Evolutionary conservation across 2,329 filamentous ascomycete species (phyloP).

Genomic region (Hypoxylon sp.): DNA sequence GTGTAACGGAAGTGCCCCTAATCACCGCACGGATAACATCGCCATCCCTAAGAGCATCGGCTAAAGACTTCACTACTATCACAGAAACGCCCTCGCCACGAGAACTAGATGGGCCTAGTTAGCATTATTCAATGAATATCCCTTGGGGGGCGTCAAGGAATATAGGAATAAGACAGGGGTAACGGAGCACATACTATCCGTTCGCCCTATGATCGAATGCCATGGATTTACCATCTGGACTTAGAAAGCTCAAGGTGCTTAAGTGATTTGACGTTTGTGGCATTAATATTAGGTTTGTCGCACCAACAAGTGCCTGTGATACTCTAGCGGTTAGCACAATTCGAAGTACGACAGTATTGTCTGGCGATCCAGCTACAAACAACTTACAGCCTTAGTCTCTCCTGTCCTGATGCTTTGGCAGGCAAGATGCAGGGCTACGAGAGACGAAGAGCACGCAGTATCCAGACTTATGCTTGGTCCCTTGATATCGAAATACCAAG

Average conservation of each 20-base stretch:
- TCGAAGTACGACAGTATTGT: background rate
- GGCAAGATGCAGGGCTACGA: slow-evolving; percentile 57
- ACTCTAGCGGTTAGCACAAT: background rate
- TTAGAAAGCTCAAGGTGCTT: slow-evolving; percentile 49
- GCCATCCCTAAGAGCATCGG: slow-evolving; percentile 60
- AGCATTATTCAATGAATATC: slow-evolving; percentile 42
- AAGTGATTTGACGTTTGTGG: slow-evolving; percentile 51
- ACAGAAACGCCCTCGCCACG: slow-evolving; percentile 64
- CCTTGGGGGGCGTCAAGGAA: background rate
- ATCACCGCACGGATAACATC: slow-evolving; percentile 59
- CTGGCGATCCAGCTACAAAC: slow-evolving; percentile 17
- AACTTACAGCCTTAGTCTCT: slow-evolving; percentile 51
- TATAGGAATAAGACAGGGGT: slow-evolving; percentile 5
- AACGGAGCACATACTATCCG: slow-evolving; percentile 42
- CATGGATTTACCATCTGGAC: slow-evolving; percentile 48
- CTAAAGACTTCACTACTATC: slow-evolving; percentile 62
- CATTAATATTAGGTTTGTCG: slow-evolving; percentile 50
- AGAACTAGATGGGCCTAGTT: slow-evolving; percentile 54
- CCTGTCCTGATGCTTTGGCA: slow-evolving; percentile 55
- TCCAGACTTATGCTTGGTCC: slow-evolving; percentile 59
- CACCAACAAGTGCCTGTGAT: slow-evolving; percentile 47
- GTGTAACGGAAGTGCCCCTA: slow-evolving; percentile 56
- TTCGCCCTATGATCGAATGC: slow-evolving; percentile 50
- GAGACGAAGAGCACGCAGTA: slow-evolving; percentile 58
- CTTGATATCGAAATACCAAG: slow-evolving; percentile 56